These are phyloP conservation scores for Leccinellum rugosiceps DNA, from an alignment of 768 basidiomycete species.

Conservation along the genomic window DNA sequence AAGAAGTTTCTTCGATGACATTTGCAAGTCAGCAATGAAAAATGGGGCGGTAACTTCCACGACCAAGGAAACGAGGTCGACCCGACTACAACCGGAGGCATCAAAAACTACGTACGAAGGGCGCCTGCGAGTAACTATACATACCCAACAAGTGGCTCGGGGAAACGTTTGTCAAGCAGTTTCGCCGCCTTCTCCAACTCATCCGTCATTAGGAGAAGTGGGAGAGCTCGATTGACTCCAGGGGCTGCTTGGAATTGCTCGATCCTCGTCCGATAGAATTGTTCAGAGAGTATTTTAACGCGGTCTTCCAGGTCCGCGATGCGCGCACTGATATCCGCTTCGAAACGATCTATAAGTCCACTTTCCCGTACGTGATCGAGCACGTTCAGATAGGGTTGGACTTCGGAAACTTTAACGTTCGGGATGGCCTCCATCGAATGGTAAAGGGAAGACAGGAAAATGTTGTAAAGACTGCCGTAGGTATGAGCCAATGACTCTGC, in stretches of 20 bases:
- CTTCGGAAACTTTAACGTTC: conserved; percentile 65
- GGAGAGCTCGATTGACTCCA: conserved; percentile 78
- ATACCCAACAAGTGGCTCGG: conserved; percentile 77
- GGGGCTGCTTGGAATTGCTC: conserved; percentile 63
- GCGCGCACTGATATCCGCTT: conserved; percentile 69
- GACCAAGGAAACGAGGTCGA: conserved; percentile 75
- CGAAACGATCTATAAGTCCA: conserved; percentile 67
- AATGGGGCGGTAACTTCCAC: conserved; percentile 67
- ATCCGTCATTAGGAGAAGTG: conserved; percentile 78
- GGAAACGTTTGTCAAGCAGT: conserved; percentile 81
- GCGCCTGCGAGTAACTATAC: conserved; percentile 15
- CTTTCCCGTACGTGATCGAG: conserved; percentile 71
- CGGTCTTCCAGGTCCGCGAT: conserved; percentile 65
- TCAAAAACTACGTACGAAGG: background rate
- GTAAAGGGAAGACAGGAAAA: conserved; percentile 82
- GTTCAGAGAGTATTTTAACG: conserved; percentile 54
- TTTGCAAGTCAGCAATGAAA: conserved; percentile 63
- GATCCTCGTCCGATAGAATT: conserved; percentile 62
- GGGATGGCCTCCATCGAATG: conserved; percentile 79
- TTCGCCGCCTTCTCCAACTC: conserved; percentile 88
- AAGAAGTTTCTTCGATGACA: conserved; percentile 67
- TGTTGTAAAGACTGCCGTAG: conserved; percentile 76
- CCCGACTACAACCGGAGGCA: conserved; percentile 39
- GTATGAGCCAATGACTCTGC: conserved; percentile 64
- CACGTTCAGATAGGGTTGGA: conserved; percentile 61